Percentiles rank a stretch among this genome's conserved stretches.
Evolutionary conservation across 352 stramenopile species (phyloP).

Genomic region (Pythium brachiatum): DNA sequence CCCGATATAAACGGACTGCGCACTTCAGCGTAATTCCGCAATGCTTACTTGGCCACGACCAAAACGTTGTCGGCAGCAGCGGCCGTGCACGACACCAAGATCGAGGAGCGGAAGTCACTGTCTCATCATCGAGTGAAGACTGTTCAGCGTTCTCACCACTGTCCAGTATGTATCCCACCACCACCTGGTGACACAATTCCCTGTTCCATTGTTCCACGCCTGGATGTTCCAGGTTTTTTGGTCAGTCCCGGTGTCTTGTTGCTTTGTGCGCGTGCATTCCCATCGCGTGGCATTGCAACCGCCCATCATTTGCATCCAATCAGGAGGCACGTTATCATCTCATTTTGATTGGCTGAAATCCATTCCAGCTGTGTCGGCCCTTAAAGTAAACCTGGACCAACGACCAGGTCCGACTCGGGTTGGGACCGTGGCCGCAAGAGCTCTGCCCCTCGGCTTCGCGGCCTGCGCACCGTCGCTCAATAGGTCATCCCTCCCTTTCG

Average conservation of each 20-base stretch:
- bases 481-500: constrained; percentile 28
- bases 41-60: too few species aligned
- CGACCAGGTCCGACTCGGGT: constrained; percentile 26
- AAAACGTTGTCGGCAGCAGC: too few species aligned
- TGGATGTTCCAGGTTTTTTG: background rate
- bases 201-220: constrained; percentile 19
- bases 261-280: background rate
- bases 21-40: too few species aligned
- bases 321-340: background rate
- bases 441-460: background rate
- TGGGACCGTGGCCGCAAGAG: too few species aligned
- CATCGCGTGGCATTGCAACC: constrained; percentile 9
- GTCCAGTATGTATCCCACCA: too few species aligned
- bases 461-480: background rate
- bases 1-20: too few species aligned
- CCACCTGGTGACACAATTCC: background rate
- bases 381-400: background rate
- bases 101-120: too few species aligned
- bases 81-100: too few species aligned
- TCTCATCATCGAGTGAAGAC: too few species aligned
- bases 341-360: constrained; percentile 8
- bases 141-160: too few species aligned
- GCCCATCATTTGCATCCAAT: constrained; percentile 10
- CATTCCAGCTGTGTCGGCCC: constrained; percentile 15
- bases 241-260: background rate